These are phyloP conservation scores for Babesia gibsoni DNA, from an alignment of 169 alveolate species.

Conservation along the genomic window DNA sequence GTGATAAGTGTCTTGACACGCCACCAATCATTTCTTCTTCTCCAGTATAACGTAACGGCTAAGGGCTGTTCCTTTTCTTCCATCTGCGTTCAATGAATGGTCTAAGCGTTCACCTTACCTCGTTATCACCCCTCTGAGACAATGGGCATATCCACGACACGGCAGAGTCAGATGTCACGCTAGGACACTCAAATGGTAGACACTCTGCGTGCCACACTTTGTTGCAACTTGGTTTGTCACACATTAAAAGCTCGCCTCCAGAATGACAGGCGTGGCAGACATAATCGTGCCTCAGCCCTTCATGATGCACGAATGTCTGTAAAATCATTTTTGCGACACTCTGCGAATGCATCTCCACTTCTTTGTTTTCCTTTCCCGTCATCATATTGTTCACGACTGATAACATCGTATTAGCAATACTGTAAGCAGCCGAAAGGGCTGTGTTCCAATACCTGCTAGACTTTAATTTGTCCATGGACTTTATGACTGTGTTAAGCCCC, in stretches of 20 bases:
- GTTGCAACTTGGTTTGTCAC: conserved; percentile 62
- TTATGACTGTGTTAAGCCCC: background rate
- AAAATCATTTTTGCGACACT: conserved; percentile 26
- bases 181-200: conserved; percentile 34
- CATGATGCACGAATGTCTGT: conserved; percentile 16
- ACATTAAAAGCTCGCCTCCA: conserved; percentile 73
- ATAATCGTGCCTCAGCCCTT: conserved; percentile 59
- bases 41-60: conserved; percentile 50
- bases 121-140: conserved; percentile 16
- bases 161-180: background rate
- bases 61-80: conserved; percentile 3
- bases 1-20: conserved; percentile 45
- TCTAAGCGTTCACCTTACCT: conserved; percentile 26
- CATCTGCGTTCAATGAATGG: background rate
- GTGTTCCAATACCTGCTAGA: conserved; percentile 1
- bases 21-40: conserved; percentile 54
- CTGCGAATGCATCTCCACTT: conserved; percentile 2
- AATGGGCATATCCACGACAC: conserved; percentile 61
- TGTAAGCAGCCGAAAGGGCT: background rate
- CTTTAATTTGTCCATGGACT: background rate
- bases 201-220: conserved; percentile 73
- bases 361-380: background rate
- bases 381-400: too few species aligned
- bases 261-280: conserved; percentile 67
- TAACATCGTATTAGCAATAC: background rate